Base-by-base conservation (phyloP, 352 stramenopile genomes). In the Aphanomyces invadans region DNA sequence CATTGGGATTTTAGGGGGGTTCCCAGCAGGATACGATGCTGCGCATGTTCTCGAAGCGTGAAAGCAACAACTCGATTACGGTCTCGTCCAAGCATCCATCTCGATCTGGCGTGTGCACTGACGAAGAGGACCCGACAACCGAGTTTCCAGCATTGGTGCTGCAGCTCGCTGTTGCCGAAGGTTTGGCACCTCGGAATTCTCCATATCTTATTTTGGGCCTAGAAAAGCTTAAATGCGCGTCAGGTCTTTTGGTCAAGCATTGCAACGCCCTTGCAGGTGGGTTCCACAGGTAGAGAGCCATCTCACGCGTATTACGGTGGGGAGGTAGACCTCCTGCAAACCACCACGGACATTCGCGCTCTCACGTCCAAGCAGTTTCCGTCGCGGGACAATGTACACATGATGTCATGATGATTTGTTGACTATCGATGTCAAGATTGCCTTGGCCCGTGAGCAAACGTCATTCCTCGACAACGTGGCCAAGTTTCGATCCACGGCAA, bases 241-340 rank as follows among this genome's bases (percentile, higher is more conserved):
- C 77, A 64, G 81, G 75, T 57, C 70, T 75, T 38, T 65, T 85
- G 4, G 80, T 78, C 28, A 77, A 76, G 25, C 78, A 88, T 51
- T 82, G 76, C 53, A 72, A 86, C 62, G 77, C 75, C 23, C 79
- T 86, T 65, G 74, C 71, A 57, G 79, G 79, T 86, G n/a, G n/a
- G n/a, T n/a, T n/a, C n/a, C n/a, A n/a, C n/a, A n/a, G n/a, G n/a
- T n/a, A n/a, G n/a, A n/a, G n/a, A n/a, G n/a, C n/a, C n/a, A n/a
- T n/a, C n/a, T n/a, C n/a, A n/a, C n/a, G n/a, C n/a, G n/a, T n/a
- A n/a, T n/a, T n/a, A n/a, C n/a, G n/a, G n/a, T n/a, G 17, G 4
- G 11, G 1, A 21, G 21, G 23, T 56, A 49, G 51, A 62, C 4
- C 21, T 71, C 5, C 9, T 60, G 23, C 17, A 70, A 12, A 49